Base-by-base conservation (phyloP, 2,329 filamentous ascomycete genomes). In the Clarireedia monteithiana region DNA sequence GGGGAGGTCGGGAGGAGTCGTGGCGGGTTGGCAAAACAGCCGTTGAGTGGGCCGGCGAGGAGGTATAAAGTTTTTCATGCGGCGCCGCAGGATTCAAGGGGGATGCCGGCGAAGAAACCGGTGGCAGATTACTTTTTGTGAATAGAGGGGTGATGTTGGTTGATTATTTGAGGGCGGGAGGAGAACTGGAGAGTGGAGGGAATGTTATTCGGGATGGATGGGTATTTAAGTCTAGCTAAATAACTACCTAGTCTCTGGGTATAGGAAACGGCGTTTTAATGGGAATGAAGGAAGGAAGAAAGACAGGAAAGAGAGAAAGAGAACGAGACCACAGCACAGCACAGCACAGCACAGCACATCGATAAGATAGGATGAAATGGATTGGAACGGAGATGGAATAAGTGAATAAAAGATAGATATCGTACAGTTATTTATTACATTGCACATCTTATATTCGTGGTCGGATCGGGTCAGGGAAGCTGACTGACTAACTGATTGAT, bases 41-140 rank as follows among this genome's bases (percentile, higher is more conserved):
- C 76, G 58, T 76, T 77, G 64, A 78, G 71, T 57, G 91, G 91
- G 1, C 94, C 94, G 1, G 94, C 91, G 3, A 81, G 94, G 66
- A 78, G 94, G 63, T 99, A 99, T 73, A 79, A 92, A 38, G 92
- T 99, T 9, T 99, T 99, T 69, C 91, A 97, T 67, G 94, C 94
- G 0, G 94, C 94, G 53, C 91, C 94, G 52, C 94, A 99, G 74
- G 94, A 97, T 71, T 91, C 88, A 1, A 81, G 94, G 65, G 94
- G 94, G 4, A 99, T 99, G 94, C 94, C 94, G 58, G 94, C 94
- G 3, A 99, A 99, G 81, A 97, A 97, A 73, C 94, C 94, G 3
- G 90, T 96, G 53, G 91, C 91, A 14, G 92, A 97, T 74, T 99
- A 97, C 76, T 99, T 99, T 72, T 76, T 99, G 73, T 85, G 36